Evolutionary conservation across 495 filamentous ascomycete species (phyloP).

Genomic region (Penicillium soppii): DNA sequence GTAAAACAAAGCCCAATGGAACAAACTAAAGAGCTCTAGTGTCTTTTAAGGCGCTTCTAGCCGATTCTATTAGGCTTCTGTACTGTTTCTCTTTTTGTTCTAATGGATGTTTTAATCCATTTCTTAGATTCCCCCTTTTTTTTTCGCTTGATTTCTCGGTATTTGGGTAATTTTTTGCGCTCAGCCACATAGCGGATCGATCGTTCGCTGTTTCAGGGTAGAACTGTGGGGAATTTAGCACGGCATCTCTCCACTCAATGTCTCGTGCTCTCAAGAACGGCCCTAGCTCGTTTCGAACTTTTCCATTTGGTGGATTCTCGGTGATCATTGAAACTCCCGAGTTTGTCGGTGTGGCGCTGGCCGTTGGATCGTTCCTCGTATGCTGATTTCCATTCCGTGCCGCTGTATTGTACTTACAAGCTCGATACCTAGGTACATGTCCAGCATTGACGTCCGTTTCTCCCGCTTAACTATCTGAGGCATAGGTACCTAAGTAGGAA

Average conservation of each 20-base stretch:
- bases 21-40: not conserved
- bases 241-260: constrained; percentile 13
- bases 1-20: constrained; percentile 7
- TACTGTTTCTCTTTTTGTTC: constrained; percentile 10
- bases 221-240: constrained; percentile 26
- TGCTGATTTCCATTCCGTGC: not conserved
- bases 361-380: not conserved
- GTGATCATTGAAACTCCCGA: not conserved
- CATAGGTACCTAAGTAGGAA: not conserved
- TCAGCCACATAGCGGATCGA: constrained; percentile 23
- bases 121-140: constrained; percentile 14
- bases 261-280: not conserved
- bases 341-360: not conserved
- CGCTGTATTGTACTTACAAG: too few species aligned
- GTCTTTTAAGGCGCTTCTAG: constrained; percentile 3
- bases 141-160: not conserved
- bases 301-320: not conserved
- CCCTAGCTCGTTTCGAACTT: not conserved
- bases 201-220: constrained; percentile 30
- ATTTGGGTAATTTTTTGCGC: constrained; percentile 4
- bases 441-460: not conserved
- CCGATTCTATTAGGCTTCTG: constrained; percentile 4
- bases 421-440: too few species aligned
- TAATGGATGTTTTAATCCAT: not conserved
- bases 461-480: not conserved